A percentile compares a stretch with the other conserved stretches of the same genome.
Evolutionary conservation across 805 yeast genomes (phyloP).

Genomic region (Candida awuae): DNA sequence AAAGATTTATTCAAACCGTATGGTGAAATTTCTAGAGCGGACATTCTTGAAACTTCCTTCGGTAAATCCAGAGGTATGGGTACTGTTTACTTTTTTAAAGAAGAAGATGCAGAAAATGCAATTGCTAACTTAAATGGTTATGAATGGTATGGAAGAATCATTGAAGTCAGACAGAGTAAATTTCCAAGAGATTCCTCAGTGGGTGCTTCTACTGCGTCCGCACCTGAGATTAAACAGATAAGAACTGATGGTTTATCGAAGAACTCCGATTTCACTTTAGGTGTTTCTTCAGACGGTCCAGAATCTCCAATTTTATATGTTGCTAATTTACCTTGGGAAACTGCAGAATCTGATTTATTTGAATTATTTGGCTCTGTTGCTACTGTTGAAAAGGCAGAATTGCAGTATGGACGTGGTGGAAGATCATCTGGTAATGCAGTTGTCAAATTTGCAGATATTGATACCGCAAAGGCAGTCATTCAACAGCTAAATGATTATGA

Average conservation of each 20-base stretch:
- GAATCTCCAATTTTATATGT: slow-evolving; percentile 59
- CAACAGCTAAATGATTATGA: slow-evolving; percentile 67
- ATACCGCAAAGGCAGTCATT: slow-evolving; percentile 68
- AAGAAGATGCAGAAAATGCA: slow-evolving; percentile 66
- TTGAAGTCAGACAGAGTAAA: slow-evolving; percentile 76
- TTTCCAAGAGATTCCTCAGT: slow-evolving; percentile 13
- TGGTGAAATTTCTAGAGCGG: slow-evolving; percentile 79
- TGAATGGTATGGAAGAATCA: slow-evolving; percentile 63
- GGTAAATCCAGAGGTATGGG: slow-evolving; percentile 87
- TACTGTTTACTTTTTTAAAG: slow-evolving; percentile 59
- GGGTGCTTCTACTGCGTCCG: slow-evolving; percentile 16
- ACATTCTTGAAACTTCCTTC: slow-evolving; percentile 53
- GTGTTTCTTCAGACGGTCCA: slow-evolving; percentile 54
- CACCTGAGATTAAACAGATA: slow-evolving; percentile 10
- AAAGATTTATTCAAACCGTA: slow-evolving; percentile 74
- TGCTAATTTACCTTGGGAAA: slow-evolving; percentile 78
- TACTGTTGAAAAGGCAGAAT: slow-evolving; percentile 64
- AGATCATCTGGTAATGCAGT: slow-evolving; percentile 81
- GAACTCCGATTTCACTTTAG: slow-evolving; percentile 55
- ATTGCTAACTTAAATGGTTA: slow-evolving; percentile 61
- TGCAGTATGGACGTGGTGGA: slow-evolving; percentile 54
- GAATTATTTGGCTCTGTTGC: slow-evolving; percentile 86
- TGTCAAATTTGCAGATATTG: slow-evolving; percentile 60
- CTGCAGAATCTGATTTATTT: slow-evolving; percentile 74
- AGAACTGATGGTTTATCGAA: slow-evolving; percentile 18